Conservation (phyloP, 1,284 basidiomycete genomes). For the Irpex lacteus region DNA sequence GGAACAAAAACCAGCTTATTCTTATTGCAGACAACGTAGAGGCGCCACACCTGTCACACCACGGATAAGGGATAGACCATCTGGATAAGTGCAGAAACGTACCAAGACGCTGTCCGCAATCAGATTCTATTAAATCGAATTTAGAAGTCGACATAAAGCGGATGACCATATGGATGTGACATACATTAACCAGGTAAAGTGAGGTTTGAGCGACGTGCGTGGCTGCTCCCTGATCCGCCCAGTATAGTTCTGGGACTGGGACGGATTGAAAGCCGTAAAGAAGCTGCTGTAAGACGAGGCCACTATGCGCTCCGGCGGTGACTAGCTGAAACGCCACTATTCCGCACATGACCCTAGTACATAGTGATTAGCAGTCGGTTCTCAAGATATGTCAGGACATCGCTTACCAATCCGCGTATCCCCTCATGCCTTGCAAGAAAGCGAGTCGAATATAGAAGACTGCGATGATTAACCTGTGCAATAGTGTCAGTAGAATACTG, state of each 20-base stretch:
- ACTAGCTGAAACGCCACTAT: neutral
- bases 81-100: neutral
- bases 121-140: neutral
- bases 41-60: neutral
- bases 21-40: neutral
- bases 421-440: neutral
- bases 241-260: neutral
- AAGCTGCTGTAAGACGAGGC: neutral
- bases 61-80: neutral
- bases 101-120: neutral
- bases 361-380: neutral
- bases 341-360: neutral
- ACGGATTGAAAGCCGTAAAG: neutral
- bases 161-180: neutral
- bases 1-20: neutral
- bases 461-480: neutral
- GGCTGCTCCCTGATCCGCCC: neutral
- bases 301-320: neutral
- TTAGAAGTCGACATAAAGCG: neutral
- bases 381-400: too few relatives aligned
- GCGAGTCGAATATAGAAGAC: neutral
- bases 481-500: neutral
- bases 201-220: neutral
- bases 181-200: neutral
- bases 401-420: neutral